These are phyloP conservation scores for Lathyrus tuberosus DNA, from an alignment of 306 rosid genomes.

Conservation along the genomic window DNA sequence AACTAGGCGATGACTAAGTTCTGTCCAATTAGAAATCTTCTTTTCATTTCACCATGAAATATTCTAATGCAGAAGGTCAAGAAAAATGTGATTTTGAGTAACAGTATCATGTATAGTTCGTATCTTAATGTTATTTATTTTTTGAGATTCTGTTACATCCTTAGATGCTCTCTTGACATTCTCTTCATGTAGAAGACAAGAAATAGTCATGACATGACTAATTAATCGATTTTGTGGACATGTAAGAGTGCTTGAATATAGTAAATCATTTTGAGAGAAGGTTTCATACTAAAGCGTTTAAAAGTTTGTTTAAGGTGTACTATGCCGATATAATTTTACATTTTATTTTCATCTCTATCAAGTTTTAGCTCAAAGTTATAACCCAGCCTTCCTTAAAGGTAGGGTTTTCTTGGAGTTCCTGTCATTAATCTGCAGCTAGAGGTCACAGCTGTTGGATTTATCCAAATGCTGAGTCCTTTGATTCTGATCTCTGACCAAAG, in stretches of 20 bases:
- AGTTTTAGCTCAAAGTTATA: slow-evolving; percentile 7
- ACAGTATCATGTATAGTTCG: slow-evolving; percentile 9
- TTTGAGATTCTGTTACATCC: slow-evolving; percentile 4
- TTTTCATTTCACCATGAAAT: slow-evolving; percentile 1
- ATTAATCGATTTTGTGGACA: slow-evolving; percentile 9
- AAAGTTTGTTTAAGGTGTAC: background rate
- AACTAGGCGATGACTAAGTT: slow-evolving; percentile 23
- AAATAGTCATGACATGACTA: background rate
- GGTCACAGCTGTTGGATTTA: background rate
- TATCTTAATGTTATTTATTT: slow-evolving; percentile 19
- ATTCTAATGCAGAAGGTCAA: slow-evolving; percentile 19
- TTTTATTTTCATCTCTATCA: background rate
- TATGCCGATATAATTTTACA: slow-evolving; percentile 15
- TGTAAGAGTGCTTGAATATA: slow-evolving; percentile 25
- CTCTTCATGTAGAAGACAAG: slow-evolving; percentile 12
- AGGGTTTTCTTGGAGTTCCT: background rate
- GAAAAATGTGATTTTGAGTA: slow-evolving; percentile 25
- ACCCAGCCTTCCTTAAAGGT: background rate
- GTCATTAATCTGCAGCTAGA: background rate
- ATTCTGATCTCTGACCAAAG: background rate
- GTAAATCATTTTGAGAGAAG: slow-evolving; percentile 24
- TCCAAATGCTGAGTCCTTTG: background rate
- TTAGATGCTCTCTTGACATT: slow-evolving; percentile 7
- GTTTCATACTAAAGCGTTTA: slow-evolving; percentile 4
- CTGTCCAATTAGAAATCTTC: background rate